Evolutionary conservation across 768 basidiomycete genomes (phyloP).

Genomic region (Plicaturopsis crispa): DNA sequence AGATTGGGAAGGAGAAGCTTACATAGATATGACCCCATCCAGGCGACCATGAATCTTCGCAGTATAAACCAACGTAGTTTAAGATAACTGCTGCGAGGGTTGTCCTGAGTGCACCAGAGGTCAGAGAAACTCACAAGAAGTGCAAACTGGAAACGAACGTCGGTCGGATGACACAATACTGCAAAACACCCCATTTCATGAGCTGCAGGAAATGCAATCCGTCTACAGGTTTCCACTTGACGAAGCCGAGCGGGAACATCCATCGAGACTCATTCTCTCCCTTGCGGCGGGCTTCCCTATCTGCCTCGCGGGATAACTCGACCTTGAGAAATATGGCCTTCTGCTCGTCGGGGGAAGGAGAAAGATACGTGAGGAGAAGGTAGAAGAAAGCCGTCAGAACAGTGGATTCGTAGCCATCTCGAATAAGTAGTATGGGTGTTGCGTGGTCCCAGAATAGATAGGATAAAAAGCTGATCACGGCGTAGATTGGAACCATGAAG

Average conservation of each 20-base stretch:
- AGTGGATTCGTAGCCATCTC: conserved; percentile 72
- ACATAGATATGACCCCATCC: conserved; percentile 68
- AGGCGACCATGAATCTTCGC: conserved; percentile 61
- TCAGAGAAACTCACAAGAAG: background rate
- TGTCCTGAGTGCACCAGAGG: conserved; percentile 24
- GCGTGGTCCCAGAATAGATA: conserved; percentile 72
- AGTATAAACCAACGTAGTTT: conserved; percentile 62
- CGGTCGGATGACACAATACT: conserved; percentile 64
- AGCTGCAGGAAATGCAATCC: conserved; percentile 64
- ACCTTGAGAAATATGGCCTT: conserved; percentile 48
- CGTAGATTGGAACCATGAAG: conserved; percentile 76
- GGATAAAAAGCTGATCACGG: conserved; percentile 56
- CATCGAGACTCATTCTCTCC: conserved; percentile 46
- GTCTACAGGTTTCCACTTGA: conserved; percentile 57
- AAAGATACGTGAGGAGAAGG: conserved; percentile 64
- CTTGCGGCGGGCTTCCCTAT: conserved; percentile 31
- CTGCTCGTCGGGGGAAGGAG: conserved; percentile 54
- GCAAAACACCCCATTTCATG: conserved; percentile 73
- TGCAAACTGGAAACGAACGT: conserved; percentile 25
- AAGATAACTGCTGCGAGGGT: conserved; percentile 57
- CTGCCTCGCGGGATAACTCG: conserved; percentile 52
- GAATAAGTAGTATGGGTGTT: conserved; percentile 58
- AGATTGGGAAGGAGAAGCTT: conserved; percentile 11
- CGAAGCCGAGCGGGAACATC: conserved; percentile 61
- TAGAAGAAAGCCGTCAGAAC: conserved; percentile 77